Conservation (phyloP, 805 yeast genomes). For the Myxozyma mucilagina region DNA sequence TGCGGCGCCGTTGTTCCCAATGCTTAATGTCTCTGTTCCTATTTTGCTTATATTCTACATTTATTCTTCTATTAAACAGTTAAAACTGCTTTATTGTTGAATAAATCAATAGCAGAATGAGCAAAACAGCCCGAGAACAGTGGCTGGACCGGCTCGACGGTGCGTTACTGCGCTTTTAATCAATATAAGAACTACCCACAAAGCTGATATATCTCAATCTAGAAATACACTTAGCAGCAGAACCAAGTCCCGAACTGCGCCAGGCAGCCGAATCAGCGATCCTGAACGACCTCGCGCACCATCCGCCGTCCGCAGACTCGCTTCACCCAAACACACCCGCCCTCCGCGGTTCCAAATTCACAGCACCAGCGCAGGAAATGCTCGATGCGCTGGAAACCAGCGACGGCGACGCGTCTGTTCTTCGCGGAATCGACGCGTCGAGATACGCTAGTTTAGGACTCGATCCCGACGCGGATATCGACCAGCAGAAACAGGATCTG, state of each 20-base stretch:
- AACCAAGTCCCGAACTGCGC: conserved; percentile 25
- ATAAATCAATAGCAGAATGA: neutral
- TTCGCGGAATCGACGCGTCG: conserved; percentile 34
- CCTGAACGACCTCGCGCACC: conserved; percentile 16
- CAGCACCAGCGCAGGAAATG: conserved; percentile 14
- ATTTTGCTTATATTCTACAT: too few species aligned
- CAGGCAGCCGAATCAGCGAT: conserved; percentile 14
- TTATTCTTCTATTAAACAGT: neutral
- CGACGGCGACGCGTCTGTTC: conserved; percentile 1
- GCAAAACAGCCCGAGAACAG: conserved; percentile 12
- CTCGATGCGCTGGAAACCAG: conserved; percentile 6
- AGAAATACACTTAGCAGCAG: conserved; percentile 27
- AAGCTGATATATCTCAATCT: neutral
- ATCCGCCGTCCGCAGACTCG: conserved; percentile 15
- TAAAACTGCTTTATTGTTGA: neutral
- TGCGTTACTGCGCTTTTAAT: conserved; percentile 24
- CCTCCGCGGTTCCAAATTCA: neutral
- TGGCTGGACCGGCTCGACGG: conserved; percentile 24
- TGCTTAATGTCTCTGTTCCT: neutral
- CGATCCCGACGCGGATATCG: conserved; percentile 24
- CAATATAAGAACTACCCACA: neutral
- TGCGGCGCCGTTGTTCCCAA: neutral
- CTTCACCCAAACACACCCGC: conserved; percentile 18
- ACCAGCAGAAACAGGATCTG: conserved; percentile 19
- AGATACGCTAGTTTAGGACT: conserved; percentile 34